Base-by-base conservation (phyloP, 306 rosid genomes). In the Erythrophleum fordii region DNA sequence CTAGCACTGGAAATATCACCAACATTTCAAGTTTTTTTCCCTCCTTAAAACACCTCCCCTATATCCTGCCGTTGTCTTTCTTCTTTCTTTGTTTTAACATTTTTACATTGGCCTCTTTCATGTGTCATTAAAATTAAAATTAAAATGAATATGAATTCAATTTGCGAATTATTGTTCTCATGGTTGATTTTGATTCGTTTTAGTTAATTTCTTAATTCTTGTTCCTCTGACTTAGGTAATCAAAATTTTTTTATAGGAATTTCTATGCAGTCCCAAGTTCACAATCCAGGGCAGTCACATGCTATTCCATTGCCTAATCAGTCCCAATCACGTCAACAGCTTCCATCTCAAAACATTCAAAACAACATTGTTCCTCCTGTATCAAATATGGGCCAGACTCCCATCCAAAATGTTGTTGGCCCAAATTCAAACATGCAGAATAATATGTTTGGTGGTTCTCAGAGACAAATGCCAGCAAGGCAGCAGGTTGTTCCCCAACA, bases 401-500 rank as follows among this genome's bases (percentile, higher is more conserved):
- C 94, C 56, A 84, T 87, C 56, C 87, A 94, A 42, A 91, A 77
- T 84, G 83, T 83, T 44, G 91, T 89, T 84, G 92, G 91, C 66
- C 97, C 89, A 89, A 80, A 85, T 86, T 72, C 86, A 90, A 77
- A 82, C 90, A 58, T 85, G 60, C 89, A 75, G 56, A 89, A 86
- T 83, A 85, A 42, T 42, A 68, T 93, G 87, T 91, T 85, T 86
- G 18, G 90, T 45, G 92, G 85, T 78, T 78, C 97, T 72, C 97
- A 88, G 83, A 89, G 96, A 83, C 94, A 84, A 91, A 77, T 90
- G 83, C 84, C 73, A 49, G 97, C 93, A 84, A 88, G 96, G 86
- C 99, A 91, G 85, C 97, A 89, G 76, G 91, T 77, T 75, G 80
- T 84, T 81, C 84, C 91, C 44, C 93, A 86, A 51, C 97, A 92